These are phyloP conservation scores for Emericellopsis terricola DNA, from an alignment of 495 filamentous ascomycete species.

Conservation along the genomic window DNA sequence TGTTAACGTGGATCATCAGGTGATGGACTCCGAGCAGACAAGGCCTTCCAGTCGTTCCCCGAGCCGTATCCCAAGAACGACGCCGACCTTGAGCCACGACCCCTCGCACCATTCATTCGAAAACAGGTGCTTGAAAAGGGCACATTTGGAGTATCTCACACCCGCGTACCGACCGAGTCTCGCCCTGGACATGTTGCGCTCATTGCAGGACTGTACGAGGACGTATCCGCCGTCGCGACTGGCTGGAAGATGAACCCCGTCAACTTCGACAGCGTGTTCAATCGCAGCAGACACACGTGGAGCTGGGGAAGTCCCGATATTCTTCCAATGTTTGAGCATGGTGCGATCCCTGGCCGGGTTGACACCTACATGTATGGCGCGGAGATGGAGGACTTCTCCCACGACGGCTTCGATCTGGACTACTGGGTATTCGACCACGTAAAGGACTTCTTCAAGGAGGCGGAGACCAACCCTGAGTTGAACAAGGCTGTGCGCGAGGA, in stretches of 20 bases:
- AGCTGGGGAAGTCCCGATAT: conserved; percentile 99
- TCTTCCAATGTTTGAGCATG: conserved; percentile 89
- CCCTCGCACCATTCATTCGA: conserved; percentile 85
- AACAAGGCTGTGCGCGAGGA: conserved; percentile 58
- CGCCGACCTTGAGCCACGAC: conserved; percentile 39
- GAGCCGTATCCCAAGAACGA: conserved; percentile 62
- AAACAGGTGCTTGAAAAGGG: conserved; percentile 73
- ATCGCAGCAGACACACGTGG: conserved; percentile 91
- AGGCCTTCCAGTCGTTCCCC: conserved; percentile 86
- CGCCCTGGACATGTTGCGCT: conserved; percentile 93
- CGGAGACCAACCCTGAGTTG: conserved; percentile 58
- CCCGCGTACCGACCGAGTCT: conserved; percentile 92
- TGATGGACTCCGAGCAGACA: conserved; percentile 92
- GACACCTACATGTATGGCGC: conserved; percentile 69
- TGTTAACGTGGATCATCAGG: conserved; percentile 23
- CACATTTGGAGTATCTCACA: conserved; percentile 98
- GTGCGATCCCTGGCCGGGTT: conserved; percentile 72
- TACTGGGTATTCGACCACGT: conserved; percentile 93
- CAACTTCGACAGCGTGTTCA: conserved; percentile 98
- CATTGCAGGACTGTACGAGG: conserved; percentile 94
- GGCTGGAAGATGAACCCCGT: conserved; percentile 99
- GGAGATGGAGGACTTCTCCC: conserved; percentile 79
- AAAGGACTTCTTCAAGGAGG: conserved; percentile 66
- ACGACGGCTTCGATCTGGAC: conserved; percentile 65
- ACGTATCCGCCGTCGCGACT: conserved; percentile 92